A percentile compares a stretch with the other conserved stretches of the same genome.
Evolutionary conservation across 1,284 basidiomycete genomes (phyloP).

Genomic region (Ustilago sp.): DNA sequence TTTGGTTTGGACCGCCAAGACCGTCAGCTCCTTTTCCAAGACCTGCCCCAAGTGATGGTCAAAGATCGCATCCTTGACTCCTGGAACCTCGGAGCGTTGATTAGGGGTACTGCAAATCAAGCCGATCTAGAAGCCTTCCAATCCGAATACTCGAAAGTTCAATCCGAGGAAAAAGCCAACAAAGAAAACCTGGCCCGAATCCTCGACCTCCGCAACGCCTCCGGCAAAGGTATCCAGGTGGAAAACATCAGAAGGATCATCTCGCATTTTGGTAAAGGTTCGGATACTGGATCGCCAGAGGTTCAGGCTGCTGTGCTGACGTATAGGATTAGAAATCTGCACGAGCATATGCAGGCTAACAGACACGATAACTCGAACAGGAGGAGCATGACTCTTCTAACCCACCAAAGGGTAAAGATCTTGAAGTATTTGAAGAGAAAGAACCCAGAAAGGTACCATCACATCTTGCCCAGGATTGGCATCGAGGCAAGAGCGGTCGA

Average conservation of each 20-base stretch:
- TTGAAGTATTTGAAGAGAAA: slow-evolving; percentile 82
- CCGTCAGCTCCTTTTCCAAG: slow-evolving; percentile 62
- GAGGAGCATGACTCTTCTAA: slow-evolving; percentile 78
- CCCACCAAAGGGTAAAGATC: slow-evolving; percentile 85
- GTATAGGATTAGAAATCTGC: slow-evolving; percentile 84
- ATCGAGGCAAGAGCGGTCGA: slow-evolving; percentile 84
- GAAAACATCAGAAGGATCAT: slow-evolving; percentile 87
- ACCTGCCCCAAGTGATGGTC: slow-evolving; percentile 63
- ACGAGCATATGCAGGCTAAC: slow-evolving; percentile 77
- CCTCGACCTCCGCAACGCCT: slow-evolving; percentile 87
- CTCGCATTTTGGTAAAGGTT: slow-evolving; percentile 76
- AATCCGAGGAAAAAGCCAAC: slow-evolving; percentile 74
- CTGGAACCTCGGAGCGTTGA: slow-evolving; percentile 43
- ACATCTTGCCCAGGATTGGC: slow-evolving; percentile 79
- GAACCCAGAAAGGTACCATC: slow-evolving; percentile 80
- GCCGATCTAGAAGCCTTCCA: slow-evolving; percentile 54
- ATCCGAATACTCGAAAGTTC: slow-evolving; percentile 44
- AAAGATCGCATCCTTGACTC: slow-evolving; percentile 64
- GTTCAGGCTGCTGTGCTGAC: slow-evolving; percentile 92
- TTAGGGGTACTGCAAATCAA: slow-evolving; percentile 44
- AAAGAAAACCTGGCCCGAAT: slow-evolving; percentile 78
- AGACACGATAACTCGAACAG: slow-evolving; percentile 84
- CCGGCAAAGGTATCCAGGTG: slow-evolving; percentile 82
- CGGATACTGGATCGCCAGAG: slow-evolving; percentile 82
- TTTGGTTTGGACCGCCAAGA: slow-evolving; percentile 60